Base-by-base conservation (phyloP, 2,329 filamentous ascomycete species). In the Cladosporium oxysporum region DNA sequence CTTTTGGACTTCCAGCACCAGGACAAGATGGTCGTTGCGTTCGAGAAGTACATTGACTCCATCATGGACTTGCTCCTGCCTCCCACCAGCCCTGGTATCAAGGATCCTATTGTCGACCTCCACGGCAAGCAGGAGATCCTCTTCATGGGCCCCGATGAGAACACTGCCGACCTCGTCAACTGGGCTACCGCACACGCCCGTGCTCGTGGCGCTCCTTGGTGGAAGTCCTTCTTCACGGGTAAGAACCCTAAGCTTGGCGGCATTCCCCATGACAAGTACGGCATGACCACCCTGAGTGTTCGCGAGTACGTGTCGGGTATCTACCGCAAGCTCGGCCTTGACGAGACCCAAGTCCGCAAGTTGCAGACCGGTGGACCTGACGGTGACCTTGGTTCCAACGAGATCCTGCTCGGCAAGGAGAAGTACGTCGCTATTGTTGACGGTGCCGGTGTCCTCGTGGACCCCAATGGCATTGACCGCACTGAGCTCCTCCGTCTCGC, bases 141-240 rank as follows among this genome's bases (percentile, higher is more conserved):
- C 26, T 99, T 99, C 84, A 91, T 99, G 92, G 95, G 95, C 37
- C 95, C 95, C 0, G 95, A 99, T 72, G 95, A 99, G 88, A 99
- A 99, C 82, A 99, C 95, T 1, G 95, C 95, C 26, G 92, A 97
- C 75, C 85, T 99, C 37, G 95, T 99, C 61, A 89, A 99, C 80
- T 99, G 95, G 95, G 95, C 95, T n/a, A 99, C 95, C 1, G 90
- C 95, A 79, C 95, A 99, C 79, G 95, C 95, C 67, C 88, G 92
- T 62, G 83, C 83, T 68, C 89, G 95, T 72, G 93, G 93, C 55
- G 95, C 95, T 5, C 92, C 93, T 31, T 99, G 94, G 92, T 99
- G 95, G 95, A 99, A 99, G 85, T 99, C 95, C 0, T 99, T 99
- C 87, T 99, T 99, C 85, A 99, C 95, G 2, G 95, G 95, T 75